Evolutionary conservation across 768 basidiomycete species (phyloP).

Genomic region (Auriscalpium microsporum): DNA sequence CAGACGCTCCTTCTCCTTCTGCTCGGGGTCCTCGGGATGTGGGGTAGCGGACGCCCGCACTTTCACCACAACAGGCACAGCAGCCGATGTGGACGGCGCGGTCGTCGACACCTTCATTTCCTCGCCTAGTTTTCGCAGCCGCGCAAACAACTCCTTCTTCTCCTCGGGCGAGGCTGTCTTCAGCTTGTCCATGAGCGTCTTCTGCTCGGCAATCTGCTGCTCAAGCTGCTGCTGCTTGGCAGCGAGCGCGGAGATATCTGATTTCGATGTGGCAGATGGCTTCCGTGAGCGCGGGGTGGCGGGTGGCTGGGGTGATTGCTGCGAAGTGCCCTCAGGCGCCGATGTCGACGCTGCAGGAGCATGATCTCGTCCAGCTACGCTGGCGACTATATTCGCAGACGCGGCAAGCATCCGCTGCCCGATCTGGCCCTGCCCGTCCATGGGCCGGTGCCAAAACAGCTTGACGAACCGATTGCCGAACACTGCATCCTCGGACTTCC

Average conservation of each 20-base stretch:
- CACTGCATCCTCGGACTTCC: slow-evolving; percentile 92
- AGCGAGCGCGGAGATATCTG: slow-evolving; percentile 45
- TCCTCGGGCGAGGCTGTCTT: slow-evolving; percentile 55
- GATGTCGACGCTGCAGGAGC: slow-evolving; percentile 9
- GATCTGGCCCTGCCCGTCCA: slow-evolving; percentile 81
- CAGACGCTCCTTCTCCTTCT: slow-evolving; percentile 54
- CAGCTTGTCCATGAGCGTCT: slow-evolving; percentile 68
- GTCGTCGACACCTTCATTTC: slow-evolving; percentile 54
- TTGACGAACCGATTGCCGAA: slow-evolving; percentile 94
- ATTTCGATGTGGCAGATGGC: slow-evolving; percentile 20
- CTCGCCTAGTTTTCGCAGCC: slow-evolving; percentile 66
- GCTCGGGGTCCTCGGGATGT: slow-evolving; percentile 39
- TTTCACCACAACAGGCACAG: slow-evolving; percentile 15
- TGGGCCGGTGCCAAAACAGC: slow-evolving; percentile 89
- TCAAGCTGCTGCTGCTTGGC: slow-evolving; percentile 71
- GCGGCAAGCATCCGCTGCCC: slow-evolving; percentile 77
- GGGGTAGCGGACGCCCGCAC: slow-evolving; percentile 16
- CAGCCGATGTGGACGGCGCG: slow-evolving; percentile 21
- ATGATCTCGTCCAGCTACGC: slow-evolving; percentile 36
- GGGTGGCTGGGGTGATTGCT: slow-evolving; percentile 20
- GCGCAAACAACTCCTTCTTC: slow-evolving; percentile 72
- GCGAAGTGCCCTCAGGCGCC: slow-evolving; percentile 16
- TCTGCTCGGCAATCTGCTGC: slow-evolving; percentile 83
- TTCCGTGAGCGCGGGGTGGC: slow-evolving; percentile 30
- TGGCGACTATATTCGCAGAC: slow-evolving; percentile 68